These are phyloP conservation scores for Powellomyces hirtus DNA, from an alignment of 192 early-diverging fungal genomes.

Conservation along the genomic window DNA sequence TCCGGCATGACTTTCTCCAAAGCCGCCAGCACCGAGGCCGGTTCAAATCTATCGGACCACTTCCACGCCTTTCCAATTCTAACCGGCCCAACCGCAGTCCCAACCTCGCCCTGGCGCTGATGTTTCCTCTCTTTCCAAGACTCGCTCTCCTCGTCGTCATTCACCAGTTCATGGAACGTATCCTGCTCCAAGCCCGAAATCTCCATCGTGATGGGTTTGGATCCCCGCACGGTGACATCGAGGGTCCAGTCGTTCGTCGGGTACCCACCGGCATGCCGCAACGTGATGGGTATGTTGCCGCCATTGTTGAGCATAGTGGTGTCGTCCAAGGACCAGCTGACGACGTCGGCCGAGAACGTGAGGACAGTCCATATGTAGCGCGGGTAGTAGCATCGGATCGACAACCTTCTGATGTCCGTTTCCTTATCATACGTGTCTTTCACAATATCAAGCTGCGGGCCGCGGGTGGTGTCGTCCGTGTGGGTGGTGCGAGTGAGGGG, in stretches of 20 bases:
- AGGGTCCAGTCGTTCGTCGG: constrained; percentile 29
- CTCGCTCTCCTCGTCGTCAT: constrained; percentile 8
- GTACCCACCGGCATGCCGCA: constrained; percentile 42
- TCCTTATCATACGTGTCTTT: constrained; percentile 44
- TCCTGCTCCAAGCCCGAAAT: constrained; percentile 36
- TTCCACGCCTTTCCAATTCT: constrained; percentile 15
- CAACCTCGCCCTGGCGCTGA: neutral
- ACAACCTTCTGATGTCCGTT: constrained; percentile 46
- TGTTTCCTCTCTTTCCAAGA: neutral
- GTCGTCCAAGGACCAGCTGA: constrained; percentile 51
- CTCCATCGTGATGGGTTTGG: constrained; percentile 22
- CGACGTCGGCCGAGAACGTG: constrained; percentile 58
- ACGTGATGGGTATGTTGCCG: constrained; percentile 9
- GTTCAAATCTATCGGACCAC: constrained; percentile 39
- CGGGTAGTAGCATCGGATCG: constrained; percentile 41
- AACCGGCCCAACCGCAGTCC: constrained; percentile 10
- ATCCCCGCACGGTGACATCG: constrained; percentile 23
- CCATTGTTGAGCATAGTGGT: neutral
- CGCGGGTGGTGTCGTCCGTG: too few relatives aligned
- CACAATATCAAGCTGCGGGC: constrained; percentile 39
- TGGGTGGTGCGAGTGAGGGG: constrained; percentile 19
- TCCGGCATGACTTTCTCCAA: constrained; percentile 38
- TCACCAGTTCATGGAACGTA: constrained; percentile 33
- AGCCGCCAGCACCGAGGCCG: constrained; percentile 30
- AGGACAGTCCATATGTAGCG: constrained; percentile 64